Evolutionary conservation across 1,139 yeast genomes (phyloP), one percentile per base, ranked within the genome.

Genomic region (Arxiozyma heterogenica): DNA sequence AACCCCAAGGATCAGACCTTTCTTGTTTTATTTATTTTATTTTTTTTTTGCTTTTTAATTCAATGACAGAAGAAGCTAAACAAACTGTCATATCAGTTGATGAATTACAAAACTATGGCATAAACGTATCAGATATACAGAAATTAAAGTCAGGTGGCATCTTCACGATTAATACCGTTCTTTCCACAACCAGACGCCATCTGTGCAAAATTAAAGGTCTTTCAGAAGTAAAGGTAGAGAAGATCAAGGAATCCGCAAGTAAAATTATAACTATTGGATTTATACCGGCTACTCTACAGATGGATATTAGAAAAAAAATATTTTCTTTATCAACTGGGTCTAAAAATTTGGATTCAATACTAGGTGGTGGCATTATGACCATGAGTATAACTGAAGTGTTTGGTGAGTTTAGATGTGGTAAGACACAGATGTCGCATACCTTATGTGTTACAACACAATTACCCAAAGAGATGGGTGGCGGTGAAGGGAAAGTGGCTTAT

Each of bases 361-460:
- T 81, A 15, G 84, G 84, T 17, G 84, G 84, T 12, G 84, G 85
- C 0, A 68, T 81, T 23, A 77, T 75, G 71, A 78, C 84, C 0
- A 81, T 81, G 84, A 76, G 83, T 52, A 75, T 81, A 41, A 79
- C 83, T 0, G 85, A 81, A 61, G 85, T 81, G 1, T 81, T 79
- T 69, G 85, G 85, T 3, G 85, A 81, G 61, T 81, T 78, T 59
- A 70, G 85, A 54, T 80, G 84, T 57, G 84, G 84, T 51, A 80
- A 81, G 63, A 80, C 84, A 8, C 84, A 81, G 61, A 65, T 81
- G 65, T 78, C 83, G 1, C 84, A 80, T 58, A 80, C 84, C 0
- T 64, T 81, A 51, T 81, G 85, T 64, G 83, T 81, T 2, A 76
- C 84, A 1, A 73, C 83, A 1, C 86, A 81, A 61, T 64, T 81